These are phyloP conservation scores for Arctium minus DNA, from an alignment of 129 eudicot genomes.

Conservation along the genomic window DNA sequence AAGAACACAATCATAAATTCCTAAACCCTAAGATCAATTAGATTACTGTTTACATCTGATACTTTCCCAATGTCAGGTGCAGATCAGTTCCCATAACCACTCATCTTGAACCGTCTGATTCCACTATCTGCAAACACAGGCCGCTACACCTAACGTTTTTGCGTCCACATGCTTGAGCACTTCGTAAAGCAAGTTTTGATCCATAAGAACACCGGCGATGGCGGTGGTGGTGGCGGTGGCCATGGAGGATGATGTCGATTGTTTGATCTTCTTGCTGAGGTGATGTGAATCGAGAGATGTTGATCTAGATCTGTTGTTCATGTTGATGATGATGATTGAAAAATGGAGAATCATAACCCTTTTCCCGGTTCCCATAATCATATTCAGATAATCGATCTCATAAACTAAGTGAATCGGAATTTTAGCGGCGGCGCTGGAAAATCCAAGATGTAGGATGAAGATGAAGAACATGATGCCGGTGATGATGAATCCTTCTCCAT, in stretches of 20 bases:
- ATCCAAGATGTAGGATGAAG: too few relatives aligned
- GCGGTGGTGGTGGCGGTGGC: not conserved
- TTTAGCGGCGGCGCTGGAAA: too few relatives aligned
- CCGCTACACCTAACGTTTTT: constrained; percentile 54
- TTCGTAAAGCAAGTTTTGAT: constrained; percentile 31
- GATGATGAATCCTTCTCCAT: too few relatives aligned
- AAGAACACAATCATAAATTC: too few relatives aligned
- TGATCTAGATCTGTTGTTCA: constrained; percentile 11
- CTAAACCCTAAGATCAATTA: too few relatives aligned
- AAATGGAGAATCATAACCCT: too few relatives aligned
- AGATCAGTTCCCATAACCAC: constrained; percentile 89
- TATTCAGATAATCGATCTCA: too few relatives aligned
- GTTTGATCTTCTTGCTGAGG: constrained; percentile 12
- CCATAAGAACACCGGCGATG: constrained; percentile 33
- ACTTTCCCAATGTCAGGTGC: constrained; percentile 47
- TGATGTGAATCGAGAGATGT: not conserved
- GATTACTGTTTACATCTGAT: too few relatives aligned
- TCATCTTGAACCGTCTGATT: constrained; percentile 61
- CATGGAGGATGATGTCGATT: not conserved
- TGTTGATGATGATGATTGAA: not conserved
- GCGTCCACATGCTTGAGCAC: not conserved
- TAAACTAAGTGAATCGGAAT: too few relatives aligned
- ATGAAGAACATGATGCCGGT: too few relatives aligned
- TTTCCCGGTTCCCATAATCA: too few relatives aligned
- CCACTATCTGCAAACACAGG: constrained; percentile 76